These are phyloP conservation scores for Rhizoclosmatium globosum DNA, from an alignment of 192 early-diverging fungal species.

Conservation along the genomic window DNA sequence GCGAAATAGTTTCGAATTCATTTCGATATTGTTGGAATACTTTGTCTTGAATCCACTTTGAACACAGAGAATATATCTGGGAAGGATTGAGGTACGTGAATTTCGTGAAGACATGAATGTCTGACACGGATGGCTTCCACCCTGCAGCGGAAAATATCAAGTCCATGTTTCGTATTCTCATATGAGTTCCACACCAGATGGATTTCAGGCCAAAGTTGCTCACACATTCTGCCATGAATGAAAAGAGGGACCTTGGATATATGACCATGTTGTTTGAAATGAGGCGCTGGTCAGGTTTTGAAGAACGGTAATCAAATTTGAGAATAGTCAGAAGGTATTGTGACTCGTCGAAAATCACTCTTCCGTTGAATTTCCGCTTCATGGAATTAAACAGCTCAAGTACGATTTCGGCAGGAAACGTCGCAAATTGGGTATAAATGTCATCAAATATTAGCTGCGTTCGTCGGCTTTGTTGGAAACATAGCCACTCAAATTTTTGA, in stretches of 20 bases:
- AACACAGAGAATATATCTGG: not conserved
- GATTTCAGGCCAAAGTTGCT: conserved; percentile 1
- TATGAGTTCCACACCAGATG: conserved; percentile 40
- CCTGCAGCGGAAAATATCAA: conserved; percentile 28
- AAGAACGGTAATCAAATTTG: conserved; percentile 20
- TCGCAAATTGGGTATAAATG: not conserved
- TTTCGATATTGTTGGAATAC: not conserved
- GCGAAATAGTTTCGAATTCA: not conserved
- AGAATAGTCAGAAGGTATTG: conserved; percentile 29
- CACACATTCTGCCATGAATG: conserved; percentile 20
- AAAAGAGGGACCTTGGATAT: conserved; percentile 34
- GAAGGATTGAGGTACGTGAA: conserved; percentile 22
- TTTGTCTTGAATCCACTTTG: conserved; percentile 1
- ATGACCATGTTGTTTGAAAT: conserved; percentile 16
- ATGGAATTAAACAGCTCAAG: not conserved
- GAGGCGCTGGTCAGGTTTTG: conserved; percentile 2
- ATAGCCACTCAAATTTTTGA: conserved; percentile 5
- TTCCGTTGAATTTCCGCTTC: conserved; percentile 1
- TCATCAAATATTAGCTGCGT: not conserved
- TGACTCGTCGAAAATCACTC: conserved; percentile 35
- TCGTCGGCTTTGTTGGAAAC: not conserved
- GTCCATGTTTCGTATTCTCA: conserved; percentile 33
- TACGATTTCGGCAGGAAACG: not conserved
- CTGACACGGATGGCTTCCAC: not conserved
- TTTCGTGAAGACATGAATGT: conserved; percentile 9